Conservation (phyloP, 371 early-diverging fungal genomes). For the Mortierella sp. region DNA sequence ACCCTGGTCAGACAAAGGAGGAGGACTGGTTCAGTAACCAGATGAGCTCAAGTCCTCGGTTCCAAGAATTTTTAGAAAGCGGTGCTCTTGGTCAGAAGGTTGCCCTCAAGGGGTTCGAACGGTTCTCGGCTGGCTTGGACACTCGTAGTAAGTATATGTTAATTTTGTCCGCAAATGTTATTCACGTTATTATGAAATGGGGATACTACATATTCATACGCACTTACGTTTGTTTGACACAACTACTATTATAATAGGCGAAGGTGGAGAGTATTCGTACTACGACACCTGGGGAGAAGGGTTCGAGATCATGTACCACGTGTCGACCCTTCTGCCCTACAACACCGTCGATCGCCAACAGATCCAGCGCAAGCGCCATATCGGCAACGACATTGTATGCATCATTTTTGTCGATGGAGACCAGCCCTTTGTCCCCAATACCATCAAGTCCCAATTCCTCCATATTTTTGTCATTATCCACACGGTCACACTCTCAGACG, state of each 20-base stretch:
- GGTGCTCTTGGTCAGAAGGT: conserved; percentile 80
- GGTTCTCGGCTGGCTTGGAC: conserved; percentile 88
- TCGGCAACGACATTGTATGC: conserved; percentile 88
- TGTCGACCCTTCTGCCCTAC: conserved; percentile 83
- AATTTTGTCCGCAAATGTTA: background rate
- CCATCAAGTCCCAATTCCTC: conserved; percentile 79
- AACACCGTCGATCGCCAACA: conserved; percentile 80
- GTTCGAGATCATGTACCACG: conserved; percentile 92
- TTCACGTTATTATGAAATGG: background rate
- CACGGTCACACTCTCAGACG: conserved; percentile 58
- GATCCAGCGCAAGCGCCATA: conserved; percentile 86
- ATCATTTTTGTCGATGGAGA: conserved; percentile 78
- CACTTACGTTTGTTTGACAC: background rate
- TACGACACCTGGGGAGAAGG: conserved; percentile 80
- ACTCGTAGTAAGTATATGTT: conserved; percentile 71
- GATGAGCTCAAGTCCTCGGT: conserved; percentile 66
- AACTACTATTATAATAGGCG: conserved; percentile 58
- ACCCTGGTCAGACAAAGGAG: conserved; percentile 78
- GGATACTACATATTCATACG: background rate
- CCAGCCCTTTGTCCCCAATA: conserved; percentile 73
- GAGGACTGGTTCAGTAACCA: conserved; percentile 84
- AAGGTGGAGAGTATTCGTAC: conserved; percentile 83
- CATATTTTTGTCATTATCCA: conserved; percentile 79
- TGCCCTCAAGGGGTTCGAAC: conserved; percentile 79
- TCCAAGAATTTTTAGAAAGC: conserved; percentile 71